Percentiles rank a stretch among this genome's conserved stretches.
Evolutionary conservation across 75 land plant genomes (phyloP).

Genomic region (Cupressus sempervirens): DNA sequence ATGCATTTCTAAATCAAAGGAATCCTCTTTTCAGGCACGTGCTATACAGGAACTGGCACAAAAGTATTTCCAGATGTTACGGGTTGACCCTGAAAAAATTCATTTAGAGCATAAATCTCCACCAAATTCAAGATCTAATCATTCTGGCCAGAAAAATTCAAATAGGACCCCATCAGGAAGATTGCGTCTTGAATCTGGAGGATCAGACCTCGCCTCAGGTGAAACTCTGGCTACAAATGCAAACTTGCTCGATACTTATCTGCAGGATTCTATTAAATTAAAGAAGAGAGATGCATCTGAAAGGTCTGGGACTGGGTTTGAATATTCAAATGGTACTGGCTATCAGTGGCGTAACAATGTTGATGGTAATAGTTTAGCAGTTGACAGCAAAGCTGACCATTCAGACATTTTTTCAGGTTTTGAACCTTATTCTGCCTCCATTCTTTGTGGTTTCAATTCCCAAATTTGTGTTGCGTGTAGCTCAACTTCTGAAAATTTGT

Average conservation of each 20-base stretch:
- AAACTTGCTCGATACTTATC: neutral
- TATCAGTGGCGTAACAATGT: constrained; percentile 1
- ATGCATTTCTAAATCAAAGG: constrained; percentile 3
- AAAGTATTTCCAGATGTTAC: constrained; percentile 28
- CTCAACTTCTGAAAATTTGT: neutral
- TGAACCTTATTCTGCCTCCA: neutral
- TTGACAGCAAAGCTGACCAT: neutral
- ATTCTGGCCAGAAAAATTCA: neutral
- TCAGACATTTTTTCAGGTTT: constrained; percentile 2
- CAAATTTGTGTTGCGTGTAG: neutral
- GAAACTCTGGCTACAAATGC: neutral
- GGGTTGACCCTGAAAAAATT: constrained; percentile 25
- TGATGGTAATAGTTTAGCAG: constrained; percentile 1
- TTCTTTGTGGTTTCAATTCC: neutral
- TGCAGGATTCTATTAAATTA: neutral
- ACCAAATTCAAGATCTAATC: constrained; percentile 14
- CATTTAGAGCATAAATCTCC: constrained; percentile 16
- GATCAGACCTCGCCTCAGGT: neutral
- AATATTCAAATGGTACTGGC: constrained; percentile 2
- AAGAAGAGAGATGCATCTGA: constrained; percentile 4
- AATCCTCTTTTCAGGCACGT: constrained; percentile 27
- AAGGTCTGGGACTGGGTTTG: neutral
- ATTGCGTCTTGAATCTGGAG: neutral
- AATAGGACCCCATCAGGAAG: neutral
- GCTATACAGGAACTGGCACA: constrained; percentile 28